Evolutionary conservation across 768 basidiomycete genomes (phyloP), one percentile per base, ranked within the genome.

Genomic region (Serendipita sp.): DNA sequence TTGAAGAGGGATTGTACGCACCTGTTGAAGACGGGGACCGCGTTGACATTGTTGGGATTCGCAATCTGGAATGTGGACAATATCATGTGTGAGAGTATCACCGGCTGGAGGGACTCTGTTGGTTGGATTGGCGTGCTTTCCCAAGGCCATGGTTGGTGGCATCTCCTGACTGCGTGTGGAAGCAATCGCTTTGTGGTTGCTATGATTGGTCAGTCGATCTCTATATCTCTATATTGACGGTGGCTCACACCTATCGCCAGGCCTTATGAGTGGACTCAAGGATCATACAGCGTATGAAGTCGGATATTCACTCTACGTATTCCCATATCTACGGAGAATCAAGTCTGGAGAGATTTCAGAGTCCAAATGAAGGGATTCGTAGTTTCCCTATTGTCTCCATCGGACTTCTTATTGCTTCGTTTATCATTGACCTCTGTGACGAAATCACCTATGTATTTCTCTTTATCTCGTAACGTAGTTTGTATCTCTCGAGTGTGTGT

Each of bases 21-120:
- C 2, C 78, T 84, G 42, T 71, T 70, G 9, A 74, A 70, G 38
- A 76, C 71, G 1, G 88, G 88, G 24, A 76, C 79, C 4, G 71
- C 67, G 1, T 72, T 79, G 7, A 90, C 89, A 68, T 74, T 76
- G 0, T 67, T 81, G 3, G 88, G 85, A 0, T 90, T 89, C 69
- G 70, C 81, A 13, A 73, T 88, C 24, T 90, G 87, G 88, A 91
- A 90, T 68, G 65, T 90, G 65, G 88, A 91, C 70, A 90, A 89
- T 66, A 75, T 85, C 7, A 88, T 84, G 67, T 91, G 88, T 69
- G 74, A 75, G 7, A 31, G 31, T n/a, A 58, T 58, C 11, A 58
- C 53, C 17, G 53, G 9, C 9, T 26, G 24, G 53, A 58, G 53
- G 24, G 31, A 58, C 22, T 17, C 17, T 7, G 31, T 58, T n/a